Evolutionary conservation across 208 protist genomes (phyloP), one percentile per base, ranked within the genome.

Genomic region (Trypanosoma grayi): DNA sequence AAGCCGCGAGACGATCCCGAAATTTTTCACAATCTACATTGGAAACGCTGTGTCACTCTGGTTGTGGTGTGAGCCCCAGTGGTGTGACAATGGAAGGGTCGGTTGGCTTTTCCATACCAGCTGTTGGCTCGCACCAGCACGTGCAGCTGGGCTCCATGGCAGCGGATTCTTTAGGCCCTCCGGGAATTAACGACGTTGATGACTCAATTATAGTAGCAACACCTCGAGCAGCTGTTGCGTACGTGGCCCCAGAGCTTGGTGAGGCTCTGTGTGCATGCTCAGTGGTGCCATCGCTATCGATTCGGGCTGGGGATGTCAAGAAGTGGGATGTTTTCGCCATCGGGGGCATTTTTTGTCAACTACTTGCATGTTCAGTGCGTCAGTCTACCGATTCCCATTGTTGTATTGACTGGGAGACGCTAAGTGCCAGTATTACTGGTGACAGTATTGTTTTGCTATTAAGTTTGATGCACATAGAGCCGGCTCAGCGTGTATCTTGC

Each of bases 281-380:
- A 2, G 30, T 55, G 48, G 46, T 70, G 16, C 64, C 55, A 33
- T 39, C 64, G 14, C 30, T 58, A 7, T 47, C 33, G 11, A 51
- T 54, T 46, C 10, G 31, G 8, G 64, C 55, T 20, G 45, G 36
- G 22, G 44, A 63, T 54, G 54, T 70, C 20, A 59, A 64, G 27
- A 58, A 55, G 18, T 70, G 64, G 64, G 64, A 70, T 57, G 48
- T 57, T 27, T 70, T 52, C 50, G 64, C 64, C 24, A 54, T 70
- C 45, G 64, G 55, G 8, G 64, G 64, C 16, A 55, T 70, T 33
- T 70, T 55, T 18, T 64, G 57, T 48, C 40, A 48, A 39, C 30
- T 70, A 24, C 64, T 70, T 46, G 36, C 64, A 31, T 59, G 45
- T 51, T 33, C 50, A 8, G 24, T 70, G 4, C 27, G 28, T 33